These are phyloP conservation scores for Rhizoctonia solani DNA, from an alignment of 1,284 basidiomycete genomes.

Conservation along the genomic window DNA sequence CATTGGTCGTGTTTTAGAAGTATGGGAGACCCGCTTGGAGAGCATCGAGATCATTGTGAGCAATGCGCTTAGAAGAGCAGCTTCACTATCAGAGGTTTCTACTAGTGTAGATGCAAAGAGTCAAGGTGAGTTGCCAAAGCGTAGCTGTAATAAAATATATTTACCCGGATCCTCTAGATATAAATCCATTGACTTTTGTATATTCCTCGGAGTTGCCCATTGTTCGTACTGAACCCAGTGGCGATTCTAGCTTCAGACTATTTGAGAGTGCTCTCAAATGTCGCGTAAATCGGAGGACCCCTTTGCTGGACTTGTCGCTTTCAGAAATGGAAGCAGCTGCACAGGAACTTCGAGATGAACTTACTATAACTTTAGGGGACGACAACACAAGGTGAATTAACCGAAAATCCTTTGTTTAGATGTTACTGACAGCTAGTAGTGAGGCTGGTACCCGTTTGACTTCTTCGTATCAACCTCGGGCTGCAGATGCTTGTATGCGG, in stretches of 20 bases:
- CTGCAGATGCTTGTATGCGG: conserved; percentile 47
- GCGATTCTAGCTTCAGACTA: conserved; percentile 51
- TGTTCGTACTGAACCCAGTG: conserved; percentile 54
- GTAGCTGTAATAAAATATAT: background rate
- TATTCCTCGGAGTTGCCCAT: conserved; percentile 56
- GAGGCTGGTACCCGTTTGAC: conserved; percentile 47
- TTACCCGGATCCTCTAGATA: conserved; percentile 48
- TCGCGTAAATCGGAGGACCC: conserved; percentile 63
- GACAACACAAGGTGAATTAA: conserved; percentile 47
- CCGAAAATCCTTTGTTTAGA: background rate
- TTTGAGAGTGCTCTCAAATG: conserved; percentile 55
- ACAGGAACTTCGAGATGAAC: conserved; percentile 58
- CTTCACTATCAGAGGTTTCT: background rate
- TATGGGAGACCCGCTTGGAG: conserved; percentile 35
- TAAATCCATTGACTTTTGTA: conserved; percentile 56
- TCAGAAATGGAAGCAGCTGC: conserved; percentile 61
- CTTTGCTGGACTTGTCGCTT: conserved; percentile 61
- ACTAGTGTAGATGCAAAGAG: conserved; percentile 8
- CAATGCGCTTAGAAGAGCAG: conserved; percentile 12
- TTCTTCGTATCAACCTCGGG: conserved; percentile 45
- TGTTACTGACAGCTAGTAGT: conserved; percentile 29
- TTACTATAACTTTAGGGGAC: conserved; percentile 52
- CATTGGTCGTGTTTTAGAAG: conserved; percentile 32
- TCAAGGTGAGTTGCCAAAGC: conserved; percentile 40
- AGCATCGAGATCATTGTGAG: conserved; percentile 31